Base-by-base conservation (phyloP, 306 rosid species). In the Cotoneaster glaucophyllus region DNA sequence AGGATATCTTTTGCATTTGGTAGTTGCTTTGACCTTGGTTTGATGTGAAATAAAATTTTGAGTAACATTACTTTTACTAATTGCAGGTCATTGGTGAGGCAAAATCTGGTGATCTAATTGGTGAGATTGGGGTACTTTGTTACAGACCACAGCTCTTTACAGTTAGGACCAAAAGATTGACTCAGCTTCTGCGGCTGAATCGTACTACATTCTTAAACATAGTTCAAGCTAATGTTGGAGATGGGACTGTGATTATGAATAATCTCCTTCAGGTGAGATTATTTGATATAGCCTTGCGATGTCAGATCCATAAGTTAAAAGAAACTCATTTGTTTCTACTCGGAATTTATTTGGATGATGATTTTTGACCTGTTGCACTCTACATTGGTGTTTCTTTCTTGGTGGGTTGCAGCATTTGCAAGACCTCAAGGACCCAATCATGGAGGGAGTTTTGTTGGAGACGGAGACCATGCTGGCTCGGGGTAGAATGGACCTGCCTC, bases 91-190 rank as follows among this genome's bases (percentile, higher is more conserved):
- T 92, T n/a, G 93, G 91, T 64, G 96, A 89, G 81, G 90, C 87
- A 18, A 90, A 83, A 83, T 82, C 87, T 1, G 98, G 99, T 22
- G 96, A 92, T 37, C 87, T 88, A 45, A 88, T 85, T 41, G 99
- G 99, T 24, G 99, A 92, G 79, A 86, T 96, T 53, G 98, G 99
- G 34, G 99, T 96, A 48, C 91, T 96, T 31, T 96, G 98, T 81
- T 90, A 89, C 64, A 88, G 93, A 79, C 98, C 97, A 70, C 99
- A 96, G 12, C 88, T 86, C 11, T 96, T 92, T 74, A 92, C 99
- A 0, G 93, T 96, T 61, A 82, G 96, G 52, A 96, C 99, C 6
- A 96, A 96, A 71, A 83, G 96, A 25, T 77, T 96, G 74, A 86
- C 93, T 81, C 99, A 90, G 79, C 77, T 96, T 44, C 84, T 96